Evolutionary conservation across 1,284 basidiomycete genomes (phyloP).

Genomic region (Mycosarcoma maydis): DNA sequence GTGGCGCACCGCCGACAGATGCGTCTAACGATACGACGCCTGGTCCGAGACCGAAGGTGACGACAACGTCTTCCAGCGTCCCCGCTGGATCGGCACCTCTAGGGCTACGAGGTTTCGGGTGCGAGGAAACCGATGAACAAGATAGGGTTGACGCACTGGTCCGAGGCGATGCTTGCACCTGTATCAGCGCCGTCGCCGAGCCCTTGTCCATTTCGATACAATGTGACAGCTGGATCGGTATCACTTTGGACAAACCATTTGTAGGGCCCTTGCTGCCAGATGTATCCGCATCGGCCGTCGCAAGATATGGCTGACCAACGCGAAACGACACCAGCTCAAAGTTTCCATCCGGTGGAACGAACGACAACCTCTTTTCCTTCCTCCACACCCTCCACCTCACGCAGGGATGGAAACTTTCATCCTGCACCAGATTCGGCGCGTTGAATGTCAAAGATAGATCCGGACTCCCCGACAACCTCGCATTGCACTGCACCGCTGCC

Average conservation of each 20-base stretch:
- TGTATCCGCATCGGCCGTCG: neutral
- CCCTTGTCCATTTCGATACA: slow-evolving; percentile 29
- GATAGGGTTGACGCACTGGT: slow-evolving; percentile 5
- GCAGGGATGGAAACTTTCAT: slow-evolving; percentile 89
- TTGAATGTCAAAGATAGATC: slow-evolving; percentile 51
- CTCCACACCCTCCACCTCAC: slow-evolving; percentile 81
- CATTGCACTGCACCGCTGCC: slow-evolving; percentile 48
- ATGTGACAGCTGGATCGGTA: slow-evolving; percentile 14
- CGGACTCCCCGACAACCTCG: slow-evolving; percentile 67
- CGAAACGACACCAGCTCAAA: slow-evolving; percentile 51
- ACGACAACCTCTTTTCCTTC: slow-evolving; percentile 43
- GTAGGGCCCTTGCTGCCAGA: slow-evolving; percentile 9
- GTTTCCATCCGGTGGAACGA: slow-evolving; percentile 60
- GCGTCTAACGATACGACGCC: slow-evolving; percentile 55
- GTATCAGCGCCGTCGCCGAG: slow-evolving; percentile 16
- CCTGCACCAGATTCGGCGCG: slow-evolving; percentile 74
- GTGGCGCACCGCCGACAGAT: slow-evolving; percentile 18
- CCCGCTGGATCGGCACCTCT: slow-evolving; percentile 13
- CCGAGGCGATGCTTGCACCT: slow-evolving; percentile 20
- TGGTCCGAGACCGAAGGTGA: slow-evolving; percentile 51
- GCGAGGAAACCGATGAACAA: slow-evolving; percentile 5
- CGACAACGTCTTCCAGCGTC: slow-evolving; percentile 43
- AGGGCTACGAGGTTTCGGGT: neutral
- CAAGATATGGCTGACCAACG: slow-evolving; percentile 66
- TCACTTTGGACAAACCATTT: slow-evolving; percentile 29